A percentile compares a stretch with the other conserved stretches of the same genome.
Evolutionary conservation across 805 yeast species (phyloP).

Genomic region (Metschnikowia amazonensis): DNA sequence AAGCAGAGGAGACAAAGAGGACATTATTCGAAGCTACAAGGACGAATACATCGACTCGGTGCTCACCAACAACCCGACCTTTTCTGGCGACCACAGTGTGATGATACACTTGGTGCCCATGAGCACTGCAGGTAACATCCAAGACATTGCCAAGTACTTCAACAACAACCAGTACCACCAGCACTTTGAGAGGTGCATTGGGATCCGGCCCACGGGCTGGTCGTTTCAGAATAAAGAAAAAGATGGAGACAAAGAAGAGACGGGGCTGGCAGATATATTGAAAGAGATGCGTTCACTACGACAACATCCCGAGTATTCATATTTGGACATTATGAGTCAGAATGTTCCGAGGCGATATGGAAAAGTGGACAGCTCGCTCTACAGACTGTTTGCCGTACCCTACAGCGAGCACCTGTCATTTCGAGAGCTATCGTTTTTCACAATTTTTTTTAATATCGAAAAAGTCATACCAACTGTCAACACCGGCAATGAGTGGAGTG

Average conservation of each 20-base stretch:
- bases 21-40: slow-evolving; percentile 43
- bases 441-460: slow-evolving; percentile 46
- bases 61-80: slow-evolving; percentile 29
- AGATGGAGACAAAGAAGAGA: slow-evolving; percentile 8
- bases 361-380: slow-evolving; percentile 24
- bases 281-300: slow-evolving; percentile 14
- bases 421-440: slow-evolving; percentile 69
- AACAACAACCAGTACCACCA: slow-evolving; percentile 40
- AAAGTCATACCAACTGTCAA: slow-evolving; percentile 80
- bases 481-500: slow-evolving; percentile 25
- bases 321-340: slow-evolving; percentile 31
- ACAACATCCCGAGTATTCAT: slow-evolving; percentile 20
- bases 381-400: slow-evolving; percentile 63
- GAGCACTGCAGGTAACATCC: slow-evolving; percentile 47
- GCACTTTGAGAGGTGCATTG: slow-evolving; percentile 60
- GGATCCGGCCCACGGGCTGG: slow-evolving; percentile 91
- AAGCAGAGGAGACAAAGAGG: slow-evolving; percentile 37
- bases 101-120: slow-evolving; percentile 72
- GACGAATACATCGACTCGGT: slow-evolving; percentile 38
- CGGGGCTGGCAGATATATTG: background rate
- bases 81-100: slow-evolving; percentile 43
- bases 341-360: slow-evolving; percentile 14
- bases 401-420: slow-evolving; percentile 94
- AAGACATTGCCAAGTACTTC: slow-evolving; percentile 48
- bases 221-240: slow-evolving; percentile 36